Base-by-base conservation (phyloP, 129 eudicot species). In the Saposhnikovia divaricata region DNA sequence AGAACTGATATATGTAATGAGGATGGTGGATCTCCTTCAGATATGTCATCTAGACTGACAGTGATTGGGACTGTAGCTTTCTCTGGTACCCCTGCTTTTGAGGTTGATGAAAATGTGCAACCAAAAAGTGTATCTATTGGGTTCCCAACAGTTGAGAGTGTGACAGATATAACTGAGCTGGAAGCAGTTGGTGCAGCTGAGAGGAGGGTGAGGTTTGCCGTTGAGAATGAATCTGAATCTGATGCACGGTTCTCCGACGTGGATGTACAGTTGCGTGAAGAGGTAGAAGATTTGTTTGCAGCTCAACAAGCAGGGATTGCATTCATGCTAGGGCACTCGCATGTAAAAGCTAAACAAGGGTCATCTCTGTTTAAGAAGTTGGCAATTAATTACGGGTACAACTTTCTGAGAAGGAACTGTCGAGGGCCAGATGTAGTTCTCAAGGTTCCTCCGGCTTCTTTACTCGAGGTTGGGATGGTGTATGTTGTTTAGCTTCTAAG, bases 401-500 rank as follows among this genome's bases (percentile, higher is more conserved):
- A 90, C 79, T 90, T 93, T 81, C 79, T 93, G 25, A 81, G 96
- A 11, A 90, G 90, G 81, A 93, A 93, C 57, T 93, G 97, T 37
- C 85, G 97, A 50, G 98, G 96, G 8, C 85, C 96, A 3, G 90
- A 88, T 83, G 93, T 88, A 25, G 93, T 85, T 3, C 86, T 93
- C 27, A 88, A 85, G 82, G 93, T 91, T 72, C 97, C 97, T 74
- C 97, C 91, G 5, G 97, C 91, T 12, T 93, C 98, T 19, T 82
- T 88, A 2, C 87, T 93, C 74, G 93, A 93, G 86, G 98, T 93
- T 45, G 98, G 98, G 77, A 93, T 91, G 98, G 97, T 91, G 77
- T 91, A 91, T 84, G 86, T 91, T 78, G 97, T 93, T 66, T 89
- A 86, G 78, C 72, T 21, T 71, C 0, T 5, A 5, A 31, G 37